Conservation (phyloP, 2,329 filamentous ascomycete species). For the Colletotrichum falcatum region DNA sequence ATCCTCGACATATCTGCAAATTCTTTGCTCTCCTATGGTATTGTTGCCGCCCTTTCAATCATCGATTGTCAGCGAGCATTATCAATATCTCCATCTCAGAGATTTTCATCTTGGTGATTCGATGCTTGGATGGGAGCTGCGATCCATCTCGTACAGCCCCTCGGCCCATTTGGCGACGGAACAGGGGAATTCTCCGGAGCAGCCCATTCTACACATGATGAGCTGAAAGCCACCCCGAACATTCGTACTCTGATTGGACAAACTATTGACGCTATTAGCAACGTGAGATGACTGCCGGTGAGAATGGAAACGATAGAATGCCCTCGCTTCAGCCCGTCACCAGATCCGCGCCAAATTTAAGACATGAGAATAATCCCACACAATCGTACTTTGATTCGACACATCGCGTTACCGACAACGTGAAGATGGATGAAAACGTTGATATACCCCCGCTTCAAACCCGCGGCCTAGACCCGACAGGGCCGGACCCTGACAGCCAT, state of each 20-base stretch:
- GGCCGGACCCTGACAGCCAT: not conserved
- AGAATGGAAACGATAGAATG: not conserved
- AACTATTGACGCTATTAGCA: not conserved
- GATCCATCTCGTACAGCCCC: not conserved
- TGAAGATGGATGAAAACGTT: not conserved
- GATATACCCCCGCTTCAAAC: not conserved
- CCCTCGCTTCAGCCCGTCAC: not conserved
- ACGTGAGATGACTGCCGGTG: not conserved
- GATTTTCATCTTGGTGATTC: not conserved
- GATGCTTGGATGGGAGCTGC: not conserved
- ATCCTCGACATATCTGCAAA: not conserved
- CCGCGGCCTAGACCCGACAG: not conserved
- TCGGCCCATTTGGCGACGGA: not conserved
- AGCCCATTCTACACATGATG: not conserved
- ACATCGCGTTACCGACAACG: not conserved
- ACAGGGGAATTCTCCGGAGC: not conserved
- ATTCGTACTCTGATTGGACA: not conserved
- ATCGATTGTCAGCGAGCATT: no score
- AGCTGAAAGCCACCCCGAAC: not conserved
- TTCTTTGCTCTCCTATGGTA: not conserved
- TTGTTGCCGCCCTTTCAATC: not conserved
- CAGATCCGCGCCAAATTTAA: no score
- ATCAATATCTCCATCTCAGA: no score
- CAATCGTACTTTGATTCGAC: not conserved
- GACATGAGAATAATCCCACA: no score